Base-by-base conservation (phyloP, 805 yeast species). In the Myxozyma sirexii region DNA sequence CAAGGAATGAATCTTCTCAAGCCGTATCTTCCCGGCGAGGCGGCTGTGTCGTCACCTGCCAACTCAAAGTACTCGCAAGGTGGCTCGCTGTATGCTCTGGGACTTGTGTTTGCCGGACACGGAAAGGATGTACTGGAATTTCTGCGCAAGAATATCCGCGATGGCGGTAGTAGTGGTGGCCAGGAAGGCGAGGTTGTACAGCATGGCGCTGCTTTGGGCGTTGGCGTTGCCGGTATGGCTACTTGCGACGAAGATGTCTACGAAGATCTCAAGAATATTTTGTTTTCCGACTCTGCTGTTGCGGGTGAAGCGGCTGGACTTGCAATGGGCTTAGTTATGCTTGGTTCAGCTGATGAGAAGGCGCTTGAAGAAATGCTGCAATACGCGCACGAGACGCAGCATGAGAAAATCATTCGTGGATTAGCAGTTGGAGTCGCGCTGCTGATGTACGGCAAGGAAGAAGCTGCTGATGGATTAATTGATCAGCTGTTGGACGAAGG, bases 181-280 rank as follows among this genome's bases (percentile, higher is more conserved):
- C 74, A 80, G 33, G 88, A 89, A 24, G 87, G 87, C 43, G 97
- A 92, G 70, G 90, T 91, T 41, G 81, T 91, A 67, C 80, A 91
- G 62, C 98, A 94, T 71, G 99, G 99, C 73, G 98, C 97, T 6
- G 87, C 94, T 66, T 82, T 94, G 53, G 99, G 99, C 70, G 80
- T 87, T 52, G 98, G 97, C 77, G 90, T 93, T 49, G 97, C 99
- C 5, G 97, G 96, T 33, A 91, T 94, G 97, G 97, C 93, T 0
- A 82, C 93, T 37, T 85, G 86, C 47, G 86, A 87, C 71, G 84
- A 79, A 61, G 80, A 82, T 47, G 81, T 90, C 45, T 91, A 88
- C 70, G 96, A 90, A 65, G 88, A 88, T 56, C 80, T 94, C 71
- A 88, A 87, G 70, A 89, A 85, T 49, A 90, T 93, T 3, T 77